Evolutionary conservation across 108 stramenopile genomes (phyloP), one percentile per base, ranked within the genome.

Genomic region (Discostella stelligeroides): DNA sequence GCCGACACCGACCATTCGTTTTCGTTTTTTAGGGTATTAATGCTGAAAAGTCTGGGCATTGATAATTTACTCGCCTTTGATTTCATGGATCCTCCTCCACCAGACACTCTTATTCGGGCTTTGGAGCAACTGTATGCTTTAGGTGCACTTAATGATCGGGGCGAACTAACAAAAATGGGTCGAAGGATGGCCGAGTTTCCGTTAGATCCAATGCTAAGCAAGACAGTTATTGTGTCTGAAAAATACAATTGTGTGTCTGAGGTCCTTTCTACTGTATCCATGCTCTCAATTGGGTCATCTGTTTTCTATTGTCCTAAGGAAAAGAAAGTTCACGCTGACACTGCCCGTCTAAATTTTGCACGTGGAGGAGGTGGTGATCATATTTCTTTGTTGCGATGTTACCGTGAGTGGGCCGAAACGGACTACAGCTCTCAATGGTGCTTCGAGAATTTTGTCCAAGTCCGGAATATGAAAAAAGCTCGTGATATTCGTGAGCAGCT

Each of bases 181-280:
- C 84, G 99, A 24, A 76, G 96, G 15, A 98, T 98, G 98, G 98
- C 98, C 20, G 99, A 99, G 81, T 99, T 99, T 70, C 99, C 99
- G 0, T 66, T 97, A 34, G 99, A 99, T 8, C 99, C 99, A 0
- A 97, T 97, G 98, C 86, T 98, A 7, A 94, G 94, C 79, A 99
- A 99, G 80, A 77, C 84, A 46, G 86, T 99, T 20, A 93, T 99
- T 58, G 92, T 89, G 6, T 87, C 94, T 4, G 99, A 98, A 83
- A 94, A 97, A 63, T 97, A 95, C 84, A 74, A 85, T 54, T 98
- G 98, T 67, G 87, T 89, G 7, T 88, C 88, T 1, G 98, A 99
- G 66, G 86, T 96, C 7, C 61, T 99, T 17, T 96, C 95, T 27
- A 90, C 96, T 14, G 94, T 97, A 6, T 82, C 98, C 24, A 99